Evolutionary conservation across 2,329 filamentous ascomycete species (phyloP).

Genomic region (Penicillium sp.): DNA sequence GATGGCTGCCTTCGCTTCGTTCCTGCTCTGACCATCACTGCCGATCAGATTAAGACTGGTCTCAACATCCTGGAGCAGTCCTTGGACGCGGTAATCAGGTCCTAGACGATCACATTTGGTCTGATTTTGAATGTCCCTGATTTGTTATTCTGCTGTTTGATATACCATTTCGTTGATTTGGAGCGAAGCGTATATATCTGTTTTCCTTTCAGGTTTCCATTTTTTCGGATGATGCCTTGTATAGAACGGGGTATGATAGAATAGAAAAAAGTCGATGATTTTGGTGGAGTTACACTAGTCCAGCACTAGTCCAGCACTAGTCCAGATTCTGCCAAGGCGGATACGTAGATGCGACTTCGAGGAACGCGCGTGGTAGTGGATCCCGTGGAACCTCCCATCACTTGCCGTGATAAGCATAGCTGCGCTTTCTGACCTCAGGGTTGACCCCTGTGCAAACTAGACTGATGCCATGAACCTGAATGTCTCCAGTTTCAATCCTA

Average conservation of each 20-base stretch:
- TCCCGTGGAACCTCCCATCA: background rate
- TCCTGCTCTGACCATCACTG: constrained; percentile 77
- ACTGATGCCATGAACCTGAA: background rate
- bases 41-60: constrained; percentile 76
- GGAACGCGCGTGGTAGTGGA: constrained; percentile 3
- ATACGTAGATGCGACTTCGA: background rate
- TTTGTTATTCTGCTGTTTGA: constrained; percentile 15
- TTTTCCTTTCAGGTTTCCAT: background rate
- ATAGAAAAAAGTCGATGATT: constrained; percentile 5
- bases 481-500: background rate
- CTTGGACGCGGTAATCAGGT: constrained; percentile 55
- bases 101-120: constrained; percentile 4
- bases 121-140: constrained; percentile 18
- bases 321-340: background rate
- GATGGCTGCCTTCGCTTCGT: constrained; percentile 92
- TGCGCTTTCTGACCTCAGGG: background rate
- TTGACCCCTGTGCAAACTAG: background rate
- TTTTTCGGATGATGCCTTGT: background rate
- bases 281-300: background rate
- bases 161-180: constrained; percentile 23
- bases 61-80: constrained; percentile 72
- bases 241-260: background rate
- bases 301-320: background rate
- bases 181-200: background rate
- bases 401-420: background rate